Evolutionary conservation across 2,329 filamentous ascomycete genomes (phyloP), one percentile per base, ranked within the genome.

Genomic region (Fusarium piperis): DNA sequence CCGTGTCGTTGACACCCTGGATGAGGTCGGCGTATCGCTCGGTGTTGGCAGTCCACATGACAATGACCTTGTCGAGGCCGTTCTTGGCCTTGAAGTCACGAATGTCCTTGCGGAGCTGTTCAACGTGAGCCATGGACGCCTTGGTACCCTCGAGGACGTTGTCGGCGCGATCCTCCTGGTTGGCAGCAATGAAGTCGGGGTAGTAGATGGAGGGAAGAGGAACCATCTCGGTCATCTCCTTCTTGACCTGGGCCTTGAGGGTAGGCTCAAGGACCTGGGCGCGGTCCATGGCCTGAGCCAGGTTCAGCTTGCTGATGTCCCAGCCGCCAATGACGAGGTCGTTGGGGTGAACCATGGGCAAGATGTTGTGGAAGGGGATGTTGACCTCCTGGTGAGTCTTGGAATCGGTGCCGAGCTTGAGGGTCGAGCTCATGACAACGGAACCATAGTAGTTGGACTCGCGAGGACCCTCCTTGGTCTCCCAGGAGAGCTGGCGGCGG

Each of bases 11-110:
- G 83, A 99, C 91, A 71, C 95, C 95, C 20, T 90, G 85, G 59
- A 97, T 82, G 74, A 98, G 87, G 73, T 98, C 94, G 74, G 96
- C 94, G 79, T 94, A 99, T 72, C 96, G 94, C 86, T 99, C 96
- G 13, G 96, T 99, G 87, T 99, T 99, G 83, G 96, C 96, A 65
- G 96, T 98, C 96, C 96, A 99, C 83, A 96, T 93, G 68, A 99
- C 92, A 79, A 99, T 94, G 80, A 99, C 92, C 87, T 97, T 98
- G 87, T 98, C 95, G 35, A 99, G 90, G 66, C 83, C 85, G 81
- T 98, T 93, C 77, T 88, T 85, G 70, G 90, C 85, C 88, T 98
- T 98, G 90, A 99, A 99, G 72, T 97, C 90, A 74, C 93, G 93
- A 78, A 99, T 98, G 79, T 99, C 95, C 82, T 93, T 89, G 79